These are phyloP conservation scores for Colletotrichum chrysophilum DNA, from an alignment of 2,329 filamentous ascomycete genomes.

Conservation along the genomic window DNA sequence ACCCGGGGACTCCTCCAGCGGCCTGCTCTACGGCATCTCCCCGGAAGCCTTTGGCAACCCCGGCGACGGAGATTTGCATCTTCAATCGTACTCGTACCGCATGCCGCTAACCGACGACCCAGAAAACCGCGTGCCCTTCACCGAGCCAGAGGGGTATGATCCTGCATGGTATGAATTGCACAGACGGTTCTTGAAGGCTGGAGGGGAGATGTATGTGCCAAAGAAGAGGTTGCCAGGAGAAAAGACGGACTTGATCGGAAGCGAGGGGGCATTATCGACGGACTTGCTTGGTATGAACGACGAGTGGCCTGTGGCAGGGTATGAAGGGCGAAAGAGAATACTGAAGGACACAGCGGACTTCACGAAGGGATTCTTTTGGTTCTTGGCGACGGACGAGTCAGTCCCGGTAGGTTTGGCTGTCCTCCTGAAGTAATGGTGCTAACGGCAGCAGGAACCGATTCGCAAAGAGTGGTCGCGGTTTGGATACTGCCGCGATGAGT, in stretches of 20 bases:
- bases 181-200: conserved; percentile 3
- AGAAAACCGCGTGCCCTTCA: conserved; percentile 18
- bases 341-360: conserved; percentile 18
- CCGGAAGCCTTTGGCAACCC: conserved; percentile 19
- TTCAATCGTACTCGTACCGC: conserved; percentile 26
- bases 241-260: conserved; percentile 23
- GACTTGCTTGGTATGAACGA: conserved; percentile 28
- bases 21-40: conserved; percentile 23
- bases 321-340: conserved; percentile 14
- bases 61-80: conserved; percentile 23
- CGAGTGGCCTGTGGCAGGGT: conserved; percentile 16
- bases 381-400: conserved; percentile 23
- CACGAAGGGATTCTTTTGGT: conserved; percentile 23
- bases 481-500: conserved; percentile 31
- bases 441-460: conserved; percentile 10
- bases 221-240: conserved; percentile 13
- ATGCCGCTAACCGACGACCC: conserved; percentile 20
- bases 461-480: conserved; percentile 23
- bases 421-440: rapidly evolving
- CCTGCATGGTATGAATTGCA: conserved; percentile 23
- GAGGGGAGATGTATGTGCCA: conserved; percentile 18
- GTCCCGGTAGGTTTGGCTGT: not conserved
- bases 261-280: conserved; percentile 24
- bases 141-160: conserved; percentile 24
- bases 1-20: conserved; percentile 18